Conservation (phyloP, 768 basidiomycete genomes). For the Exsudoporus frostii region DNA sequence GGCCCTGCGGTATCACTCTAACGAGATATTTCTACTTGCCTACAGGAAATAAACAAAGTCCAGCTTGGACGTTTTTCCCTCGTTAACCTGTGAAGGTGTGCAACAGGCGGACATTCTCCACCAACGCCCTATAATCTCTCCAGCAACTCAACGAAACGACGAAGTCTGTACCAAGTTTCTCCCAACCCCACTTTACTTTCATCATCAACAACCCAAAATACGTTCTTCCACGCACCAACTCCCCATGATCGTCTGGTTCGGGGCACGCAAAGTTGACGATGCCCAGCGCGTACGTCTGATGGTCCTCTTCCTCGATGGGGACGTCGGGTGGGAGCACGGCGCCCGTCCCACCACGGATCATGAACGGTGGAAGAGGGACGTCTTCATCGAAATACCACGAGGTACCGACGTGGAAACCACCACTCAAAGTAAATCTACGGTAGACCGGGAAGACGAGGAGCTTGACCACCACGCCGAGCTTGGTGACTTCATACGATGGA, state of each 20-base stretch:
- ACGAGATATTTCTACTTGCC: too few relatives aligned
- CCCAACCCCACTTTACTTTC: conserved; percentile 8
- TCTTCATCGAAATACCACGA: conserved; percentile 1
- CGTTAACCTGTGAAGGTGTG: background rate
- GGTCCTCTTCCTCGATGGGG: background rate
- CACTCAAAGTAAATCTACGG: background rate
- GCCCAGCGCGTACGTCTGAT: conserved; percentile 1
- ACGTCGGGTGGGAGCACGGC: background rate
- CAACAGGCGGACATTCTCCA: background rate
- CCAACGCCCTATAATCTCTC: background rate
- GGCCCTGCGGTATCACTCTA: too few relatives aligned
- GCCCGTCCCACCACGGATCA: conserved; percentile 5
- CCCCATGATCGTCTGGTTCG: background rate
- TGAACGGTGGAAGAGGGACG: background rate
- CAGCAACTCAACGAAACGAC: conserved; percentile 3
- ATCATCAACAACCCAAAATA: conserved; percentile 7
- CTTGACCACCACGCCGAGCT: conserved; percentile 12
- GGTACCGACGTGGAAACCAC: conserved; percentile 7
- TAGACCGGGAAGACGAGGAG: conserved; percentile 7
- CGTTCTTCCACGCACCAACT: background rate
- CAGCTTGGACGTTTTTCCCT: too few relatives aligned
- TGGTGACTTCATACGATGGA: conserved; percentile 13
- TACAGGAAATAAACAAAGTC: too few relatives aligned
- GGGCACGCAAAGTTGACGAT: conserved; percentile 4
- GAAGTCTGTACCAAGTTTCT: conserved; percentile 4